Evolutionary conservation across 208 protist species (phyloP).

Genomic region (Crithidia mellificae): DNA sequence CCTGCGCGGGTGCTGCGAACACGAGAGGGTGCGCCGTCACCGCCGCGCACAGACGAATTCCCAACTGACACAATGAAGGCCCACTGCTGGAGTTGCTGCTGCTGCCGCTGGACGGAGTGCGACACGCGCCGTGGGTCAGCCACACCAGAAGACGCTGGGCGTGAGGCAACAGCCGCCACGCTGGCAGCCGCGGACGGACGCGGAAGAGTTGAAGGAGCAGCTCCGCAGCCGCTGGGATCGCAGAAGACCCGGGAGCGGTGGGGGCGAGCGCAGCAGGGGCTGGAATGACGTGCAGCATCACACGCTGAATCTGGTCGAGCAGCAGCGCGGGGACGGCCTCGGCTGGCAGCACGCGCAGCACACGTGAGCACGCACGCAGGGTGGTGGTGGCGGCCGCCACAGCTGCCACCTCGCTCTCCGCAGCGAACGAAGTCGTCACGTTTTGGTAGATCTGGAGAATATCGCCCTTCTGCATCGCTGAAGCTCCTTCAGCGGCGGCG

Average conservation of each 20-base stretch:
- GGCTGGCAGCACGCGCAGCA: constrained; percentile 12
- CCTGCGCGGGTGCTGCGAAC: not conserved
- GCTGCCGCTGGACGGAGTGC: not conserved
- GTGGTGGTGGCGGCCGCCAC: not conserved
- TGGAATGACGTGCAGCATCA: constrained; percentile 15
- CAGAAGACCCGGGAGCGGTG: not conserved
- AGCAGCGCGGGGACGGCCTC: constrained; percentile 20
- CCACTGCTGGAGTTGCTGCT: not conserved
- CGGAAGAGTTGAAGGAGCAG: constrained; percentile 20
- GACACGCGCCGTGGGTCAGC: constrained; percentile 5
- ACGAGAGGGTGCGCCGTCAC: constrained; percentile 25
- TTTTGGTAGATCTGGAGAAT: not conserved
- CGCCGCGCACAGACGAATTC: constrained; percentile 27
- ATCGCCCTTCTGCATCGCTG: not conserved
- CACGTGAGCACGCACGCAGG: constrained; percentile 4
- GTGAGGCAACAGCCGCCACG: constrained; percentile 25
- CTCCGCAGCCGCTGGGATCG: constrained; percentile 17
- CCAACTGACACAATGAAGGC: not conserved
- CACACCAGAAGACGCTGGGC: constrained; percentile 27
- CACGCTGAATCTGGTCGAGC: constrained; percentile 1
- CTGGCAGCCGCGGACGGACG: constrained; percentile 26
- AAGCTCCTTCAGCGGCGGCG: too few species aligned
- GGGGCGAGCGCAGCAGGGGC: not conserved
- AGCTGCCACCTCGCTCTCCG: not conserved
- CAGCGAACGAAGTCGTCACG: not conserved